phyloP scores from a whole-genome alignment of 202 grass and related monocot species.

The Alloteropsis angusta region DNA sequence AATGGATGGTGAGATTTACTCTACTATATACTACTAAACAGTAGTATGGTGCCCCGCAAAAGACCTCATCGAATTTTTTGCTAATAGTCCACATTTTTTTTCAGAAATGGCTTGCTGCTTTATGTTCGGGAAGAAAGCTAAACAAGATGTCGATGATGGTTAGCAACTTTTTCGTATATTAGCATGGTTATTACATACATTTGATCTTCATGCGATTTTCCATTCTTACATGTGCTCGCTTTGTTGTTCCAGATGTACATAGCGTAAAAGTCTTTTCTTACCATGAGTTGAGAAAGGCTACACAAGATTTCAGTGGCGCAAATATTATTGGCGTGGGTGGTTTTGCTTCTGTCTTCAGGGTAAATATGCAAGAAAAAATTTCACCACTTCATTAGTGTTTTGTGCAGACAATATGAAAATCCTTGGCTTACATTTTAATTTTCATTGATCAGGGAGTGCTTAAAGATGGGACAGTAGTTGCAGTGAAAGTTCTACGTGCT shows the following conservation, averaged over 20 bases:
- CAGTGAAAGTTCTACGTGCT: slow-evolving; percentile 72
- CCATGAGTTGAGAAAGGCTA: slow-evolving; percentile 68
- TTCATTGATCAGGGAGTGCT: slow-evolving; percentile 52
- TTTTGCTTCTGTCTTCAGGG: slow-evolving; percentile 85
- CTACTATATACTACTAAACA: no score
- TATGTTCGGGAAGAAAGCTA: slow-evolving; percentile 21
- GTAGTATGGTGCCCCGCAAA: no score
- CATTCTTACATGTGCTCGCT: slow-evolving; percentile 10
- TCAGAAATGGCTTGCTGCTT: slow-evolving; percentile 39
- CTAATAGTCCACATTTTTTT: no score
- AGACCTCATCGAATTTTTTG: no score
- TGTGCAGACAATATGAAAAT: neutral
- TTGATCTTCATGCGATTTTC: neutral
- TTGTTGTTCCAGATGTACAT: slow-evolving; percentile 38
- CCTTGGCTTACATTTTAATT: neutral
- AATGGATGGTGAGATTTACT: no score
- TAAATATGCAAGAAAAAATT: slow-evolving; percentile 22
- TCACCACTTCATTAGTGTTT: neutral
- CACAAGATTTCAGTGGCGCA: slow-evolving; percentile 44
- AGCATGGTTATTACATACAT: neutral
- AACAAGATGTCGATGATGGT: slow-evolving; percentile 20
- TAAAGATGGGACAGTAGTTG: slow-evolving; percentile 61
- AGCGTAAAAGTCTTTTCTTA: slow-evolving; percentile 65
- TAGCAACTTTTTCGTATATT: neutral
- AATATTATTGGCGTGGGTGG: slow-evolving; percentile 98